phyloP scores from a whole-genome alignment of 1,139 yeast species.

The Kurtzmaniella quercitrusa region DNA sequence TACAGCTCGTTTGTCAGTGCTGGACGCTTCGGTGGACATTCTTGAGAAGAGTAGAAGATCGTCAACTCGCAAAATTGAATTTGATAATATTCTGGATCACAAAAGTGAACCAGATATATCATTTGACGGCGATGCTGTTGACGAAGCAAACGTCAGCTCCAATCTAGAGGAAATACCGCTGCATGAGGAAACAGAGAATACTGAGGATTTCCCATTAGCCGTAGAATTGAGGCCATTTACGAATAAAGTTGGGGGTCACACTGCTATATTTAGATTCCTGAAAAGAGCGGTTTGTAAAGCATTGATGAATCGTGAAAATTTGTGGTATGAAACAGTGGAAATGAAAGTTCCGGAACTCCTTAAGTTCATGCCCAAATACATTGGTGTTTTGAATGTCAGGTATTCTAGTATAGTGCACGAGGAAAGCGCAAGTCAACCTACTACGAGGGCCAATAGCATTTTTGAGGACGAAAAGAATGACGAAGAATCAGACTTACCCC shows the following conservation, averaged over 20 bases:
- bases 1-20: not conserved
- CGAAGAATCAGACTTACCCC: slow-evolving; percentile 35
- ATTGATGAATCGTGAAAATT: slow-evolving; percentile 80
- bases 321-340: slow-evolving; percentile 89
- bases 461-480: slow-evolving; percentile 12
- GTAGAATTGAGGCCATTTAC: slow-evolving; percentile 86
- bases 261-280: slow-evolving; percentile 90
- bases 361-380: slow-evolving; percentile 85
- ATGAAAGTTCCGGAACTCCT: slow-evolving; percentile 69
- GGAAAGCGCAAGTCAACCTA: slow-evolving; percentile 13
- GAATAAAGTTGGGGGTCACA: slow-evolving; percentile 97
- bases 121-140: not conserved
- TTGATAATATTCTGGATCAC: not conserved
- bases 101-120: not conserved
- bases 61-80: not conserved
- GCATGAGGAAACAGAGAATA: slow-evolving; percentile 3
- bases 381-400: slow-evolving; percentile 89
- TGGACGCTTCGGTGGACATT: not conserved
- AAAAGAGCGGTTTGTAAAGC: slow-evolving; percentile 96
- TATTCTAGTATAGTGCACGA: slow-evolving; percentile 53
- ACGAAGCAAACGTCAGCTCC: slow-evolving; percentile 2
- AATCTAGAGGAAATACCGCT: slow-evolving; percentile 1
- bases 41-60: not conserved
- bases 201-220: slow-evolving; percentile 54
- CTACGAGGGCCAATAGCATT: slow-evolving; percentile 3